These are phyloP conservation scores for Pseudogymnoascus sp. DNA, from an alignment of 2,329 filamentous ascomycete species.

Conservation along the genomic window DNA sequence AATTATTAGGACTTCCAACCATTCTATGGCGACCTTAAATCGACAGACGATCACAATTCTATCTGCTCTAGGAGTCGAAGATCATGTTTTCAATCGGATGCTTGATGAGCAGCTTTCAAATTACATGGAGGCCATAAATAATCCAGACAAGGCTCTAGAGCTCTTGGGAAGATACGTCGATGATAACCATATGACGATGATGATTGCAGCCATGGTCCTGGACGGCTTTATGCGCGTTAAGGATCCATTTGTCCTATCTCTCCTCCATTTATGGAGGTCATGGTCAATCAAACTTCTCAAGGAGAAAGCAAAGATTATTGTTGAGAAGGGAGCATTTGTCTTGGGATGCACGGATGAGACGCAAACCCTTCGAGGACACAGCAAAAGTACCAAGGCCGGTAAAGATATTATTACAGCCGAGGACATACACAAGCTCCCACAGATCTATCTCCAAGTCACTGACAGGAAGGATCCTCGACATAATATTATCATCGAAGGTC, in stretches of 20 bases:
- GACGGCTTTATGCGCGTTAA: slow-evolving; percentile 65
- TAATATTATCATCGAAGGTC: slow-evolving; percentile 56
- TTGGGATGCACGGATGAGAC: slow-evolving; percentile 87
- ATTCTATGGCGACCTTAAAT: slow-evolving; percentile 72
- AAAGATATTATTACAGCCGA: slow-evolving; percentile 26
- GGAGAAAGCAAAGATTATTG: slow-evolving; percentile 77
- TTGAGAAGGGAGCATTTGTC: slow-evolving; percentile 78
- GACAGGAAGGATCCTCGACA: slow-evolving; percentile 42
- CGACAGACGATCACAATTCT: slow-evolving; percentile 85
- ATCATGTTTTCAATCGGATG: slow-evolving; percentile 57
- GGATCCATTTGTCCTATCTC: slow-evolving; percentile 75
- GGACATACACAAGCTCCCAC: slow-evolving; percentile 52
- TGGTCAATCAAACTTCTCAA: slow-evolving; percentile 88
- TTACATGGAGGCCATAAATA: slow-evolving; percentile 61
- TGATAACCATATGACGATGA: slow-evolving; percentile 70
- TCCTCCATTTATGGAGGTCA: slow-evolving; percentile 75
- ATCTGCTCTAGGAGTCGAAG: slow-evolving; percentile 63
- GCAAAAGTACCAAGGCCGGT: slow-evolving; percentile 36
- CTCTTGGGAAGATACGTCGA: slow-evolving; percentile 72
- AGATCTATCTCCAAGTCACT: slow-evolving; percentile 83
- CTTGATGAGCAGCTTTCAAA: slow-evolving; percentile 57
- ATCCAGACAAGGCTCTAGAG: slow-evolving; percentile 53
- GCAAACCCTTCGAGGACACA: slow-evolving; percentile 62
- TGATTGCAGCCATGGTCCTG: slow-evolving; percentile 64
- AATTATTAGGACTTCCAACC: slow-evolving; percentile 72